These are phyloP conservation scores for Zostera marina DNA, from an alignment of 116 monocot species.

Conservation along the genomic window DNA sequence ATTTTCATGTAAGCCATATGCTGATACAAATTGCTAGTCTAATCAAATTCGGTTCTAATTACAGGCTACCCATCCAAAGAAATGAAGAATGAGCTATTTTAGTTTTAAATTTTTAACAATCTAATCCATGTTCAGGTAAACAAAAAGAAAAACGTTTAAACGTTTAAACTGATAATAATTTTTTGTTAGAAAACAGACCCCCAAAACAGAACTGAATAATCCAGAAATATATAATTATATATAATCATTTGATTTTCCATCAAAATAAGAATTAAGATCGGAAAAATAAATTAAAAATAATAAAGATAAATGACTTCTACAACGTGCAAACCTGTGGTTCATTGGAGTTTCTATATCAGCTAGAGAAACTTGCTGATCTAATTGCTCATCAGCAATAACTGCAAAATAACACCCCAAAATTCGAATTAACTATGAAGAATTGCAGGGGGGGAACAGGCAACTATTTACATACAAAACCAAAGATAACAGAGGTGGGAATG, in stretches of 20 bases:
- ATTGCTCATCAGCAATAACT: constrained; percentile 1
- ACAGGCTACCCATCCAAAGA: too few species aligned
- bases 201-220: too few species aligned
- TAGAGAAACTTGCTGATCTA: neutral
- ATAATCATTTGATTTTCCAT: neutral
- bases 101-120: too few species aligned
- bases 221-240: too few species aligned
- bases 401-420: constrained; percentile 13
- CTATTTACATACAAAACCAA: neutral
- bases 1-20: too few species aligned
- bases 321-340: constrained; percentile 36
- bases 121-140: too few species aligned
- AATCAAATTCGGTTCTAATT: too few species aligned
- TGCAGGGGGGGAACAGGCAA: neutral
- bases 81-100: too few species aligned
- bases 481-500: neutral
- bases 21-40: too few species aligned
- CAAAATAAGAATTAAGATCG: neutral
- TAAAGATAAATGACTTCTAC: neutral
- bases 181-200: too few species aligned
- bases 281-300: neutral
- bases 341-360: constrained; percentile 15
- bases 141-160: too few species aligned
- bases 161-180: too few species aligned
- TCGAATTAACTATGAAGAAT: constrained; percentile 1